Evolutionary conservation across 345 rosid species (phyloP), one percentile per base, ranked within the genome.

Genomic region (Camelina hispida): DNA sequence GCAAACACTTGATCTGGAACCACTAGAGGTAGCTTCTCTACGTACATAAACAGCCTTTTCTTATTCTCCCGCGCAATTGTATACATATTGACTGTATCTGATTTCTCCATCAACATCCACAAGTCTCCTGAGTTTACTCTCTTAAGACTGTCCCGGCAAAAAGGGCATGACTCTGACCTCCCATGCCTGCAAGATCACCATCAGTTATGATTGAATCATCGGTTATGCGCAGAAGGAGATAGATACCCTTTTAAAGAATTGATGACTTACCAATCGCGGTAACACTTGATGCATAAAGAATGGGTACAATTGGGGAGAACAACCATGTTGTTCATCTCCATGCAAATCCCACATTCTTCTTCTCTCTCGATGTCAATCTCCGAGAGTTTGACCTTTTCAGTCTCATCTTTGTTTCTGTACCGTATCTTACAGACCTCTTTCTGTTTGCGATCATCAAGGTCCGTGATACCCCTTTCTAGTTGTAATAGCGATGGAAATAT

Each of bases 121-220:
- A 91, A 85, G 59, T 91, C 97, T 0, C 89, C 74, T 0, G 96
- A 81, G 71, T 85, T 61, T 9, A 87, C 88, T 84, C 85, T 82
- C 82, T 77, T 83, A 37, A 91, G 88, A 73, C 85, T 79, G 67
- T 89, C 90, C 71, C 96, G 73, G 64, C 97, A 91, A 68, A 91
- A 89, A 14, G 97, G 97, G 60, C 97, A 91, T 16, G 97, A 88
- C 77, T 85, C 89, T 47, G 97, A 91, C 59, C 93, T 82, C 34
- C 63, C 80, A 3, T 76, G 80, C 97, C 97, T 91, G 59, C 60
- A 91, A 71, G 65, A 77, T 52, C 30, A 30, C 15, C 38, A 63
- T 34, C 0, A 4, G 4, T 51, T 17, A 61, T 40, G 20, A 38
- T 3, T 13, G 35, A 60, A 48, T 12, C 14, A 23, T 17, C 1